Base-by-base conservation (phyloP, 176 grass and related monocot genomes). In the Phoenix dactylifera region DNA sequence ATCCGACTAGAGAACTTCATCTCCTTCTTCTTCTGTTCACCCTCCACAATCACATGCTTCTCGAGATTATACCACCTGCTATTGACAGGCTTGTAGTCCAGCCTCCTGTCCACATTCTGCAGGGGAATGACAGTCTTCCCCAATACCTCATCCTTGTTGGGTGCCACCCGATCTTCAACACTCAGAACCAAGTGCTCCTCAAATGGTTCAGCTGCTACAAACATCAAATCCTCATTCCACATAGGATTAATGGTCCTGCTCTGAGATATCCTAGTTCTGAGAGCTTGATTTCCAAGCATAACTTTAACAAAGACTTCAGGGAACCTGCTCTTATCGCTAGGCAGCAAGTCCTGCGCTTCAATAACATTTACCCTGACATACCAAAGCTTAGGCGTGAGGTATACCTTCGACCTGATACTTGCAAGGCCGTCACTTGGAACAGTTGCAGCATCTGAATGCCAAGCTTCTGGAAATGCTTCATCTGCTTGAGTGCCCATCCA, bases 201-300 rank as follows among this genome's bases (percentile, higher is more conserved):
- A 63, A 89, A 89, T 18, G 80, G 80, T 60, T 89, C 85, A 0
- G 80, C 77, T 58, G 69, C 80, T 26, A 89, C 85, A 62, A 84
- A 82, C 86, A 89, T 80, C 71, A 84, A 71, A 72, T 84, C 80
- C 70, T 89, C 80, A 59, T 89, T 89, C 81, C 86, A 89, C 69
- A 80, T 60, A 35, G 73, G 77, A 65, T 89, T 84, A 58, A 72
- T 22, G 35, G 18, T 68, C 44, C 77, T 79, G 69, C 29, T 74
- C 17, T 24, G 18, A 22, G 69, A 84, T 49, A 77, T 51, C 53
- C 65, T 79, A 50, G 73, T 84, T 60, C 80, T 72, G 30, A 78
- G 57, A 49, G 5, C 22, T 60, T 89, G 80, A 58, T 74, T 84
- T 15, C 86, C 80, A 49, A 77, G 63, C 51, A 39, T 77, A 59